These are phyloP conservation scores for Eucalyptus urophylla DNA, from an alignment of 345 rosid species.

Conservation along the genomic window DNA sequence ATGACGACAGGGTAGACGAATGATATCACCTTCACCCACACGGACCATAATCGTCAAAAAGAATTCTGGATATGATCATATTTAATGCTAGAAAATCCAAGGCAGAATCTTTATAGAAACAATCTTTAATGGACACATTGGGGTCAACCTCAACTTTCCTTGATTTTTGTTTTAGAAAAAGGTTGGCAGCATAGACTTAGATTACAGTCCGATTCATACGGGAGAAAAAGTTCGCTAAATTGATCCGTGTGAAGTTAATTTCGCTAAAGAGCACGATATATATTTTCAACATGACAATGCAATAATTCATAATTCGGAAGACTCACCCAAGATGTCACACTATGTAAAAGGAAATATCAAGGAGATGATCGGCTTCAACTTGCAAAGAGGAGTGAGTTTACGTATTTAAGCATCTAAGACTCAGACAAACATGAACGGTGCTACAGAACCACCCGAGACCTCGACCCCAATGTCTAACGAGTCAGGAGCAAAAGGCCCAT, in stretches of 20 bases:
- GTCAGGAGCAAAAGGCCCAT: constrained; percentile 43
- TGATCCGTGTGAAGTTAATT: neutral
- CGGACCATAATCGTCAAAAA: neutral
- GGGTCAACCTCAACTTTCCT: neutral
- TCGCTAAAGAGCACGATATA: neutral
- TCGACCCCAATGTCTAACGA: constrained; percentile 12
- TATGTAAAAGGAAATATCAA: neutral
- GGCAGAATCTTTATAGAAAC: neutral
- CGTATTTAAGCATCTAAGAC: neutral
- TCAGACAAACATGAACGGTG: neutral
- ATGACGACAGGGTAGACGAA: neutral
- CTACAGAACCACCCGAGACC: constrained; percentile 2
- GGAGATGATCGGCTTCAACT: neutral
- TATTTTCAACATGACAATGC: neutral
- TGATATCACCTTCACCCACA: neutral
- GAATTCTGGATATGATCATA: neutral
- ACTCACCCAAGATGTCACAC: neutral
- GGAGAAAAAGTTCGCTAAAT: neutral
- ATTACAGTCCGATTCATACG: neutral
- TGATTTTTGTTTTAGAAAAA: neutral
- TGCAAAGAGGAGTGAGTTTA: neutral
- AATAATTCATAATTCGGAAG: neutral
- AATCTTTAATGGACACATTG: neutral
- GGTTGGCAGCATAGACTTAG: neutral
- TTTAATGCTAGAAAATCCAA: neutral